These are phyloP conservation scores for Gleditsia sinensis DNA, from an alignment of 306 rosid genomes.

Conservation along the genomic window DNA sequence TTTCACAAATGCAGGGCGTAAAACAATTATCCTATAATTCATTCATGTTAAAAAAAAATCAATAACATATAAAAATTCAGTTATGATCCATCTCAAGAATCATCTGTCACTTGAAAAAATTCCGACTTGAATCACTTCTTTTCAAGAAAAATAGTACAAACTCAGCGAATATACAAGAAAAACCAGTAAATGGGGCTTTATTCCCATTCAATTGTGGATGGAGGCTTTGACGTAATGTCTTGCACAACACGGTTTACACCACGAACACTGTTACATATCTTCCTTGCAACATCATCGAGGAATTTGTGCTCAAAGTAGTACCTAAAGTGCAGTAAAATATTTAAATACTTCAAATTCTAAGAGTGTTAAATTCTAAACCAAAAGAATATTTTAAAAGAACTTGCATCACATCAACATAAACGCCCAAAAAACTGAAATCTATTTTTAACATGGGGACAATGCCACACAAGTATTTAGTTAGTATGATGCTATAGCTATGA, in stretches of 20 bases:
- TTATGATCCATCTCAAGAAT: conserved; percentile 27
- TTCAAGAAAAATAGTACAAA: conserved; percentile 21
- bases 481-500: neutral
- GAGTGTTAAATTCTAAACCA: neutral
- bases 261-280: conserved; percentile 86
- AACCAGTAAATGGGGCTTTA: conserved; percentile 21
- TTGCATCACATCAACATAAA: conserved; percentile 18
- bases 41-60: conserved; percentile 24
- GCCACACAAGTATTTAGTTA: neutral
- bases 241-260: conserved; percentile 89
- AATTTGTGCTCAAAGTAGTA: conserved; percentile 85
- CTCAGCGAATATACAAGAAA: conserved; percentile 27
- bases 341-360: neutral
- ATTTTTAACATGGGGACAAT: neutral
- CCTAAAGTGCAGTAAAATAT: conserved; percentile 38
- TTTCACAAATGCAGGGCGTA: no score
- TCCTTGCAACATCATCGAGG: conserved; percentile 73
- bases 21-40: conserved; percentile 2
- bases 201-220: conserved; percentile 98
- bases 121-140: conserved; percentile 14
- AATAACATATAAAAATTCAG: conserved; percentile 11
- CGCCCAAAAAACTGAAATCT: conserved; percentile 7
- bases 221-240: conserved; percentile 97
- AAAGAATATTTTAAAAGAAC: neutral
- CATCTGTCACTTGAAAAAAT: neutral